phyloP scores from a whole-genome alignment of 768 basidiomycete species.

The Trametes sanguinea region DNA sequence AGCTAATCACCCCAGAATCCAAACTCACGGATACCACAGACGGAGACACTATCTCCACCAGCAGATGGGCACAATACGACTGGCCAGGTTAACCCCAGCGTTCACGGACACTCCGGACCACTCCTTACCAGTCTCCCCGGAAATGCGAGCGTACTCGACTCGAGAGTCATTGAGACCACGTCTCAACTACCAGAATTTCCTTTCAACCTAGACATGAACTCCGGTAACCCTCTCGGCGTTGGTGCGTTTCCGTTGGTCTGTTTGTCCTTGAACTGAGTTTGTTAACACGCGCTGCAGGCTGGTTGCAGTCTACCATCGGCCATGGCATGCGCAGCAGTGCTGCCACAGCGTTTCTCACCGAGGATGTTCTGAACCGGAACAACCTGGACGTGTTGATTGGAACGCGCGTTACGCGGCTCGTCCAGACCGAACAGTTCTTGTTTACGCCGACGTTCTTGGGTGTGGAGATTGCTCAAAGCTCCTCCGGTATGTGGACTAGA shows the following conservation, averaged over 20 bases:
- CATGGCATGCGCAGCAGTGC: not conserved
- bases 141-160: not conserved
- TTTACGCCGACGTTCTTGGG: not conserved
- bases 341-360: conserved; percentile 8
- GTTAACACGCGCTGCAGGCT: not conserved
- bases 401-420: conserved; percentile 11
- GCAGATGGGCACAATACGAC: conserved; percentile 27
- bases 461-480: conserved; percentile 13
- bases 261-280: no score
- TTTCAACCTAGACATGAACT: conserved; percentile 29
- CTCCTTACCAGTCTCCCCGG: conserved; percentile 26
- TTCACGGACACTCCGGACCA: conserved; percentile 29
- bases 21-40: not conserved
- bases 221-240: conserved; percentile 27
- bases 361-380: not conserved
- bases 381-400: conserved; percentile 18
- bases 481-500: not conserved
- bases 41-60: conserved; percentile 13
- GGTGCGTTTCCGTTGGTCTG: conserved; percentile 16
- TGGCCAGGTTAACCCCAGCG: conserved; percentile 25
- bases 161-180: conserved; percentile 15
- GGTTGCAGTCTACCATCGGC: not conserved
- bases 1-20: no score
- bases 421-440: not conserved
- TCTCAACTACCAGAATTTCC: conserved; percentile 27